Evolutionary conservation across 1,284 basidiomycete genomes (phyloP), one percentile per base, ranked within the genome.

Genomic region (Cryptococcus sp.): DNA sequence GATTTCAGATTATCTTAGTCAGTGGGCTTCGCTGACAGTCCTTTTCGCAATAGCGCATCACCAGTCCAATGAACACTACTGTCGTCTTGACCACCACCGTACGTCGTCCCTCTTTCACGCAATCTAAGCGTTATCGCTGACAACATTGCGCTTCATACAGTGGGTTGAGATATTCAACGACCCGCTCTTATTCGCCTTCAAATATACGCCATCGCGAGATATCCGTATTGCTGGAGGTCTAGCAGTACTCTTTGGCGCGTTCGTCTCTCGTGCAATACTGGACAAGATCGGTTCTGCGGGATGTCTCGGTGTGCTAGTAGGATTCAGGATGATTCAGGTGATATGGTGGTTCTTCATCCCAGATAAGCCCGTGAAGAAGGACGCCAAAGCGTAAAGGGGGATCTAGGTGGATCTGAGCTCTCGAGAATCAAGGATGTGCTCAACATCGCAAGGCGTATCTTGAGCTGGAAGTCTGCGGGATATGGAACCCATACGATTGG

Each of bases 141-240:
- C 8, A 35, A 13, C 8, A 35, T 5, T 35, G 30, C 39, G 42
- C 11, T 41, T n/a, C 41, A 45, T 47, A 8, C 40, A 71, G 68
- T 93, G 90, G 90, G 89, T 90, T 57, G 89, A 93, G 75, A 84
- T 93, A 54, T 83, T 89, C 81, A 86, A 86, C 51, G 89, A 91
- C 72, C 89, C 90, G 0, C 79, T 84, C 47, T 82, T 93, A 10
- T 88, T 79, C 86, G 81, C 78, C 77, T 78, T 81, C 56, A 59
- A 61, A 22, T 60, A 52, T 41, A 82, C 88, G 60, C 78, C 78
- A 30, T 82, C 86, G 2, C 85, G 90, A 40, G 90, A 93, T 72
- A 86, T 90, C 76, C 86, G 87, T 65, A 67, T 86, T 52, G 80
- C 89, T 62, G 90, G 86, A 0, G 86, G 89, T 52, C 47, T 82